A percentile compares a stretch with the other conserved stretches of the same genome.
Conservation (phyloP, 139 green algal species). For the Coelastrella sp. region DNA sequence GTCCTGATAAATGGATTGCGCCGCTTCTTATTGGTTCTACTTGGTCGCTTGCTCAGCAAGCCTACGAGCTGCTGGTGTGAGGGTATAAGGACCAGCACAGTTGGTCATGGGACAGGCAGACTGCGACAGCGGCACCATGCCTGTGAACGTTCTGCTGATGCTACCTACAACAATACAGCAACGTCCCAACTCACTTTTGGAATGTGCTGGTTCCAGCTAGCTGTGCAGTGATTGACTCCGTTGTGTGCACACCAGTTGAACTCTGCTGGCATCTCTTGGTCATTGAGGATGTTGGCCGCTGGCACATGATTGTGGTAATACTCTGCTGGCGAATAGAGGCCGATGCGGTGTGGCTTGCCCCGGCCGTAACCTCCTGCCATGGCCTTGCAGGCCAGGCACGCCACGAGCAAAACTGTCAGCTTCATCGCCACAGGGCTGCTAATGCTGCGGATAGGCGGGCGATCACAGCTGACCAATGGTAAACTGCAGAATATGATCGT, state of each 20-base stretch:
- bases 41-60: too few relatives aligned
- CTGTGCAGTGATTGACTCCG: slow-evolving; percentile 52
- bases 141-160: too few relatives aligned
- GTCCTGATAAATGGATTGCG: too few relatives aligned
- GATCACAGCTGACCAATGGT: too few relatives aligned
- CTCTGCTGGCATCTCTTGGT: not conserved
- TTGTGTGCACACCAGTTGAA: slow-evolving; percentile 50
- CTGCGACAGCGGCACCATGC: too few relatives aligned
- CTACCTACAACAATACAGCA: too few relatives aligned
- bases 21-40: too few relatives aligned
- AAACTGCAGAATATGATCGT: not conserved
- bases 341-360: slow-evolving; percentile 12
- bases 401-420: not conserved
- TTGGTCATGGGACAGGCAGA: too few relatives aligned
- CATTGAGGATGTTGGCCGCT: not conserved
- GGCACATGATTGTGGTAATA: slow-evolving; percentile 30
- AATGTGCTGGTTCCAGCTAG: slow-evolving; percentile 59
- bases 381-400: not conserved
- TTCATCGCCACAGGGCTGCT: not conserved
- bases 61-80: too few relatives aligned
- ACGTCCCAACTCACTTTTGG: not conserved
- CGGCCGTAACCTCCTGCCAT: slow-evolving; percentile 9
- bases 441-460: too few relatives aligned
- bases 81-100: too few relatives aligned
- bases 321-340: not conserved